A percentile compares a stretch with the other conserved stretches of the same genome.
phyloP scores from a whole-genome alignment of 495 filamentous ascomycete species.

The Aspergillus nidulans region DNA sequence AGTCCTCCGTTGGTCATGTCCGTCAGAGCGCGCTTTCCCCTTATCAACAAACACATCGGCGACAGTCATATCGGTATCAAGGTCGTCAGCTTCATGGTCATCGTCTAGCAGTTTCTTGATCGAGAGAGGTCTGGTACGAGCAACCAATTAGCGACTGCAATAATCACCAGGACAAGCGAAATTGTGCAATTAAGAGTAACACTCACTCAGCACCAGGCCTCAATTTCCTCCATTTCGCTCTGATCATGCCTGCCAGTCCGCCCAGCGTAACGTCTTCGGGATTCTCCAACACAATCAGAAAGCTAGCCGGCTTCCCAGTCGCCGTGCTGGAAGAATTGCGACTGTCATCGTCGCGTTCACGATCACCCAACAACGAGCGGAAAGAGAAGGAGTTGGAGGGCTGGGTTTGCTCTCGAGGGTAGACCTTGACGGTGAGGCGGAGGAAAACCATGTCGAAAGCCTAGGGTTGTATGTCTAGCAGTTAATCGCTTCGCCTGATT shows the following conservation, averaged over 20 bases:
- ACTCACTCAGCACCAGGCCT: constrained; percentile 33
- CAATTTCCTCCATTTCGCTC: constrained; percentile 32
- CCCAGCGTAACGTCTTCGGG: constrained; percentile 32
- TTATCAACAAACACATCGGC: constrained; percentile 37
- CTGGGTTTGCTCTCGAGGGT: constrained; percentile 24
- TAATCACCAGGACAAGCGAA: background rate
- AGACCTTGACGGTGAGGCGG: constrained; percentile 35
- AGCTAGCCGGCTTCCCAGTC: constrained; percentile 22
- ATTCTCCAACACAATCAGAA: constrained; percentile 26
- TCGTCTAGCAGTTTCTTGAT: constrained; percentile 40
- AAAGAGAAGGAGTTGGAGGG: constrained; percentile 8
- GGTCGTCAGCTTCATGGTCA: constrained; percentile 27
- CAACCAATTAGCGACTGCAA: constrained; percentile 2
- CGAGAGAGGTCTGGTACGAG: constrained; percentile 24
- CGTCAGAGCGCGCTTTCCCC: constrained; percentile 30
- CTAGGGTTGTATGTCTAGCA: background rate
- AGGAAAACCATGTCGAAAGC: constrained; percentile 31
- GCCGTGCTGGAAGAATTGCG: background rate
- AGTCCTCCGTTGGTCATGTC: constrained; percentile 32
- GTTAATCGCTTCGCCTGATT: background rate
- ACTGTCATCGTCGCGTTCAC: constrained; percentile 12
- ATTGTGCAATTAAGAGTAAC: background rate
- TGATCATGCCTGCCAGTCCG: constrained; percentile 30
- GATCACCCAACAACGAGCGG: constrained; percentile 12
- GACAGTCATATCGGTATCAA: constrained; percentile 32